Base-by-base conservation (phyloP, 2,329 filamentous ascomycete genomes). In the Periconia sp. region DNA sequence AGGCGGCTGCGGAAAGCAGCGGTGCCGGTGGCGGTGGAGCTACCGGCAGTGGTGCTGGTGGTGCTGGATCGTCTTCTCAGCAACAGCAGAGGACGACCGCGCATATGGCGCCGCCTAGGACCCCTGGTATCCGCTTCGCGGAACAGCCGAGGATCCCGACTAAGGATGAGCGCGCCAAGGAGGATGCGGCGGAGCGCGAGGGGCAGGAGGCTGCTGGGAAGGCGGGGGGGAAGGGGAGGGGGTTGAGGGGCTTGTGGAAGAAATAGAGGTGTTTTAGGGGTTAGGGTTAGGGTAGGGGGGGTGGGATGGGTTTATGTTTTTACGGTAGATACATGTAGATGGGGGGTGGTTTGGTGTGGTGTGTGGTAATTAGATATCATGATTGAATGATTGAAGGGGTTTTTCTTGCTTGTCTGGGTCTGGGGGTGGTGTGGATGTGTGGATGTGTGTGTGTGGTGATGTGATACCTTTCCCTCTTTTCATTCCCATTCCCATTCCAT, bases 91-190 rank as follows among this genome's bases (percentile, higher is more conserved):
- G 43, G 17, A 15, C 9, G 3, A 27, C 23, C 8, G 3, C 23
- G 23, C 23, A 51, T 2, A 40, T 61, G 18, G 58, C 55, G 41
- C 53, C 60, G 19, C 58, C 57, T 10, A 61, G 66, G 19, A 77
- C 80, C 55, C 79, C 81, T 40, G 83, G 83, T 3, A 87, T 88
- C 57, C 76, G 85, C 20, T 88, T 88, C 65, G 85, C 84, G 3
- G 85, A 87, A 33, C 65, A 71, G 49, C 72, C 71, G 5, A 55
- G 68, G 15, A 57, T 70, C 2, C 69, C 66, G 45, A 71, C 68
- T 1, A 72, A 71, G 48, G 70, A 72, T 51, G 70, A 70, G 59
- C 50, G 68, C 15, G 63, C 59, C 31, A 59, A 56, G 13, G 63
- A 63, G 33, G 66, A 67, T 14, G 62, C 58, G 17, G 58, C 46